Base-by-base conservation (phyloP, 2,329 filamentous ascomycete genomes). In the Phyllosticta capitalensis region DNA sequence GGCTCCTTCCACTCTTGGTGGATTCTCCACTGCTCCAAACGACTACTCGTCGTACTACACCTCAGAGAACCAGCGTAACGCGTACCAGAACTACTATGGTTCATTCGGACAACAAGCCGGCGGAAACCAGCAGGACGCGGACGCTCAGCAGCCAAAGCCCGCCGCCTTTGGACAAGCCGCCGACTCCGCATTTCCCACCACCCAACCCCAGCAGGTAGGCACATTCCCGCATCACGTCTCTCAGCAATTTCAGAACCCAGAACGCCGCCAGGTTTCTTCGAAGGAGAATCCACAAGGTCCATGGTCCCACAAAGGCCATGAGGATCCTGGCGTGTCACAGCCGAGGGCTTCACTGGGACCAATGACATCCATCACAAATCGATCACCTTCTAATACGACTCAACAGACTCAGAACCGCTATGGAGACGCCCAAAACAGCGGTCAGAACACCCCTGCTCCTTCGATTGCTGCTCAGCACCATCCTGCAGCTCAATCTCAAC, bases 1-100 rank as follows among this genome's bases (percentile, higher is more conserved):
- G 64, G 76, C 72, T 51, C 81, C 81, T 59, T 83, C 84, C 65
- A 81, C 83, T 63, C 83, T 81, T 67, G 86, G 81, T 54, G 82
- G 82, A 30, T 88, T 88, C 74, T 89, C 85, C 66, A 89, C 89
- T 57, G 87, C 86, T 20, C 86, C 87, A 14, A 83, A 80, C 71
- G 90, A 95, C 65, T 95, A 90, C 74, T 87, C 88, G 20, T 86
- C 87, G 5, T 96, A 95, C 77, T 95, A 95, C 73, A 89, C 88
- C 3, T 83, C 87, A 38, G 90, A 86, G 64, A 80, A 90, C 64
- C 84, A 84, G 65, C 87, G 89, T 64, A 86, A 86, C 69, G 81
- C 85, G 0, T 95, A 94, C 77, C 77, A 80, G 62, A 85, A 85
- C 71, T 88, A 79, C 67, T 85, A 94, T 68, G 76, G 74, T 52